Conservation (phyloP, 1,139 yeast genomes). For the Scheffersomyces segobiensis region DNA sequence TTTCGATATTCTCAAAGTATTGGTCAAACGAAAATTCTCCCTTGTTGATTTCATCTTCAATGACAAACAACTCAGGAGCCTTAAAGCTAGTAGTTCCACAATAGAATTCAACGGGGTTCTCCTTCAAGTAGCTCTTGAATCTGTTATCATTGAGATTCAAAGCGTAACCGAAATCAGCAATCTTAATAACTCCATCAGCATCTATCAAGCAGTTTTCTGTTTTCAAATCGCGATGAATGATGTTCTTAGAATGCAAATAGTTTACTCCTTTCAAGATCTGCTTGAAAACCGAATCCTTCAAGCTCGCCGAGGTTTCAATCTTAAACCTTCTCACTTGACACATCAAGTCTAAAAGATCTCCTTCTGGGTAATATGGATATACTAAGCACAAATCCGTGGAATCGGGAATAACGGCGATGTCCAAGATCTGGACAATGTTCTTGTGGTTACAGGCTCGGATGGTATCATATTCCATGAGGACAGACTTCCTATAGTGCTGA, state of each 20-base stretch:
- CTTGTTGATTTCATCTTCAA: slow-evolving; percentile 18
- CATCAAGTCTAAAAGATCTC: slow-evolving; percentile 48
- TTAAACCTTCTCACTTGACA: slow-evolving; percentile 37
- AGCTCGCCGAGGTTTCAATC: slow-evolving; percentile 27
- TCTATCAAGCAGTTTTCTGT: slow-evolving; percentile 57
- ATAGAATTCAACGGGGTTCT: slow-evolving; percentile 27
- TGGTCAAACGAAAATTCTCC: slow-evolving; percentile 7
- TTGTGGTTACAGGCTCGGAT: slow-evolving; percentile 28
- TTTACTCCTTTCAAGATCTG: slow-evolving; percentile 49
- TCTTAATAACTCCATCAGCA: slow-evolving; percentile 42
- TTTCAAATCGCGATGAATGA: slow-evolving; percentile 56
- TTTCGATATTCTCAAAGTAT: slow-evolving; percentile 8
- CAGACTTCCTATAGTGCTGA: slow-evolving; percentile 17
- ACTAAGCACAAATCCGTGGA: slow-evolving; percentile 25
- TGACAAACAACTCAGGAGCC: slow-evolving; percentile 51
- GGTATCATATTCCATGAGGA: slow-evolving; percentile 31
- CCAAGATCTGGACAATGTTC: slow-evolving; percentile 31
- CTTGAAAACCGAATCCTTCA: slow-evolving; percentile 49
- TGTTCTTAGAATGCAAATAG: slow-evolving; percentile 41
- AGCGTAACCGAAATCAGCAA: slow-evolving; percentile 56
- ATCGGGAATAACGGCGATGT: slow-evolving; percentile 18
- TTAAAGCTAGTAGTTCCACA: slow-evolving; percentile 57
- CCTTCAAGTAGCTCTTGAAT: slow-evolving; percentile 13
- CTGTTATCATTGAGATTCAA: slow-evolving; percentile 27
- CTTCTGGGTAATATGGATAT: slow-evolving; percentile 45